Evolutionary conservation across 805 yeast genomes (phyloP).

Genomic region (Suhomyces sp.): DNA sequence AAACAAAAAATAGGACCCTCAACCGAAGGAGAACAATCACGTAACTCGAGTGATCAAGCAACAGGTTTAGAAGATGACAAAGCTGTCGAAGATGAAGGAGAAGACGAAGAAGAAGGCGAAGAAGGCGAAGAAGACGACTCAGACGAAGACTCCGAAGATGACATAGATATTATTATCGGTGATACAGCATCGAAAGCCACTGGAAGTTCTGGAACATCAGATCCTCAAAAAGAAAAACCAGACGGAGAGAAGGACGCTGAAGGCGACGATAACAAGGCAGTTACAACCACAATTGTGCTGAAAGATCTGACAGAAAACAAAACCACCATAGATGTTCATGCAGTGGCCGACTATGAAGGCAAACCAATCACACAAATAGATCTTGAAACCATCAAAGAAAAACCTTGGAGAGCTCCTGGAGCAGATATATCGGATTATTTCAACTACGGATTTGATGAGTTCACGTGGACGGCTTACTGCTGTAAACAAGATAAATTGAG

Average conservation of each 20-base stretch:
- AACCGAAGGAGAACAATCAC: conserved; percentile 9
- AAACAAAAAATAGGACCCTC: conserved; percentile 28
- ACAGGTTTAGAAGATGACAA: conserved; percentile 22
- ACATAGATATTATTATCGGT: conserved; percentile 79
- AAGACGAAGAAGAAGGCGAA: conserved; percentile 32
- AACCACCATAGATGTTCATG: conserved; percentile 62
- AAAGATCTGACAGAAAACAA: conserved; percentile 34
- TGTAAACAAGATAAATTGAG: conserved; percentile 80
- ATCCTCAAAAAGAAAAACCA: too few species aligned
- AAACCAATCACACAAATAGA: conserved; percentile 79
- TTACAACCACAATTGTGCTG: conserved; percentile 38
- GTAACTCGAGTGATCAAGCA: conserved; percentile 9
- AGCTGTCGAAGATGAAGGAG: conserved; percentile 15
- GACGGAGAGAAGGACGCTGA: too few species aligned
- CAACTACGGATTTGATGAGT: conserved; percentile 95
- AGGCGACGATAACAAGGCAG: conserved; percentile 19
- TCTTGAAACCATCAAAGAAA: conserved; percentile 79
- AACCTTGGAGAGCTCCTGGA: conserved; percentile 98
- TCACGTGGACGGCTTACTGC: conserved; percentile 93
- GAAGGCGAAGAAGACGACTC: conserved; percentile 46
- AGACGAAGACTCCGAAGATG: conserved; percentile 57
- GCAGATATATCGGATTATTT: conserved; percentile 93
- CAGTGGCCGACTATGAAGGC: conserved; percentile 74
- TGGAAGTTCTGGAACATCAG: conserved; percentile 18
- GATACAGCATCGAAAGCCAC: conserved; percentile 24